Conservation (phyloP, 2,329 filamentous ascomycete genomes). For the Aspergillus novoparasiticus region DNA sequence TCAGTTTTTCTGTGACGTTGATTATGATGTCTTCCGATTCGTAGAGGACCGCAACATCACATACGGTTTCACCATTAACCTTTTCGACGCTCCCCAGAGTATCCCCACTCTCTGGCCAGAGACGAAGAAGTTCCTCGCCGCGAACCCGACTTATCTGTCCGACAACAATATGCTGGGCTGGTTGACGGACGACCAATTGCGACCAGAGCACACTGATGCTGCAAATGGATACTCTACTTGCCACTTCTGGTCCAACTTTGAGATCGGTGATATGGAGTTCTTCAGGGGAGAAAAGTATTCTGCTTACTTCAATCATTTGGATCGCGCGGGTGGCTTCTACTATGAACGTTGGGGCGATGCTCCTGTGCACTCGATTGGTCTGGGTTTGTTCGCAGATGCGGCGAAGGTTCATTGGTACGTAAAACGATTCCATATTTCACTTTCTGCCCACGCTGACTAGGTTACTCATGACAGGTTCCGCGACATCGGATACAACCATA, state of each 20-base stretch:
- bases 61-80: conserved; percentile 96
- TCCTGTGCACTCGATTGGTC: conserved; percentile 89
- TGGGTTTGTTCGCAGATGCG: conserved; percentile 89
- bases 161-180: conserved; percentile 84
- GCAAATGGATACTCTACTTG: conserved; percentile 96
- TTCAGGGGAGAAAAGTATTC: conserved; percentile 90
- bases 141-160: conserved; percentile 79
- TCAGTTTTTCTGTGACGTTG: conserved; percentile 97
- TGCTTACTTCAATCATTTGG: conserved; percentile 94
- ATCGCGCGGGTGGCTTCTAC: conserved; percentile 93
- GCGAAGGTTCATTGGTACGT: conserved; percentile 89
- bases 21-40: conserved; percentile 97
- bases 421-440: background rate
- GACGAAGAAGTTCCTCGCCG: conserved; percentile 83
- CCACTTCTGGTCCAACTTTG: conserved; percentile 99
- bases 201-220: conserved; percentile 76
- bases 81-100: conserved; percentile 88
- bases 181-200: conserved; percentile 75
- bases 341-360: conserved; percentile 99
- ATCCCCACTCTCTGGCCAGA: conserved; percentile 94
- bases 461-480: conserved; percentile 73
- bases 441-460: conserved; percentile 4
- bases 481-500: conserved; percentile 97
- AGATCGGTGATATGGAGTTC: conserved; percentile 90
- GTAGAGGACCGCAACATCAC: conserved; percentile 99